Conservation (phyloP, 225 moss, liverwort and hornwort species). For the Pleurozium schreberi region DNA sequence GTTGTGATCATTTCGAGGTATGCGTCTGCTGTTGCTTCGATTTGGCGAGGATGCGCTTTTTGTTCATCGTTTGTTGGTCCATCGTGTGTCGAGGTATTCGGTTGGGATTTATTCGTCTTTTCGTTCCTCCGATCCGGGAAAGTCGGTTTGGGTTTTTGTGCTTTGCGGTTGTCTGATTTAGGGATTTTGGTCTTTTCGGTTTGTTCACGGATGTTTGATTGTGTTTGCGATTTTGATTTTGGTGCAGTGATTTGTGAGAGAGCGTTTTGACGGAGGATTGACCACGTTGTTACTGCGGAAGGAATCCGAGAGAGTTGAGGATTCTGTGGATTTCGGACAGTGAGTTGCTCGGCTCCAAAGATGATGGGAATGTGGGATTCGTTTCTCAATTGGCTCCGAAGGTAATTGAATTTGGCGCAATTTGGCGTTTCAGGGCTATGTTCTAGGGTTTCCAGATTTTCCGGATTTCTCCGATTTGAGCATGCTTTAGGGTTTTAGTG, state of each 20-base stretch:
- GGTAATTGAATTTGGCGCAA: conserved; percentile 20
- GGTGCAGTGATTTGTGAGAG: neutral
- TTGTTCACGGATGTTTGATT: neutral
- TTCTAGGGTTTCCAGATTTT: neutral
- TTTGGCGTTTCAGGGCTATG: neutral
- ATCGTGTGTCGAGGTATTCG: neutral
- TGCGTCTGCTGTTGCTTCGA: neutral
- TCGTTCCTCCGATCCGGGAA: neutral
- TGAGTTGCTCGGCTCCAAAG: neutral
- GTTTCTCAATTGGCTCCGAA: conserved; percentile 93
- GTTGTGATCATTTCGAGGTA: neutral
- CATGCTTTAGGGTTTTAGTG: neutral
- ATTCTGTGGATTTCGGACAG: neutral
- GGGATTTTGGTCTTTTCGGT: neutral
- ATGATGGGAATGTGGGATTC: conserved; percentile 88
- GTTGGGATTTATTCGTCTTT: neutral
- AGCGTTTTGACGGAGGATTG: neutral
- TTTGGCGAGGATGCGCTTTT: neutral
- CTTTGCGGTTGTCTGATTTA: neutral
- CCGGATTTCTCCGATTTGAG: neutral
- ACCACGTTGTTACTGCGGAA: neutral
- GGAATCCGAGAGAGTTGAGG: neutral
- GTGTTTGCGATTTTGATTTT: neutral
- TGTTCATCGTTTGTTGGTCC: neutral
- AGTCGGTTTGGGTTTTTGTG: neutral